A percentile compares a stretch with the other conserved stretches of the same genome.
Conservation (phyloP, 2,329 filamentous ascomycete genomes). For the Colletotrichum liaoningense region DNA sequence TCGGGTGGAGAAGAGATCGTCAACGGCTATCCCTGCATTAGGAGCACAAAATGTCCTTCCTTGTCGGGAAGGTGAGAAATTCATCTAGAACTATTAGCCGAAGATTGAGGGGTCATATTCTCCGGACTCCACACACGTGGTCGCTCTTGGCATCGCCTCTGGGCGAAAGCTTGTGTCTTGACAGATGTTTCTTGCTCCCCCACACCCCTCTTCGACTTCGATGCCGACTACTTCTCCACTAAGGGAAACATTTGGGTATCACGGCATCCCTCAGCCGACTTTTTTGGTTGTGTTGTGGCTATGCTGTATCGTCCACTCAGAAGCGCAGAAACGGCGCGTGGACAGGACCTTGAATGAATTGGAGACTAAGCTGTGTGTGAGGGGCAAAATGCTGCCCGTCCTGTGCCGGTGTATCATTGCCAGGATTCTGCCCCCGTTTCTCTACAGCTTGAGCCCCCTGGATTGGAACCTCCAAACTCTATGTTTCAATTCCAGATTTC, state of each 20-base stretch:
- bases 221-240: background rate
- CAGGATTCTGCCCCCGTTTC: background rate
- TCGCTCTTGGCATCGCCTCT: conserved; percentile 16
- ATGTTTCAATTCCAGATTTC: background rate
- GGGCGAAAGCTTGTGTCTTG: conserved; percentile 26
- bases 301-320: background rate
- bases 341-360: background rate
- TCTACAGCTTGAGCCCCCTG: background rate
- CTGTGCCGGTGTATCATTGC: background rate
- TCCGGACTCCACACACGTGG: conserved; percentile 21
- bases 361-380: too few species aligned
- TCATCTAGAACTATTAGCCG: background rate
- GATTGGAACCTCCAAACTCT: too few species aligned
- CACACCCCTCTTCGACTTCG: background rate
- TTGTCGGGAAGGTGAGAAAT: conserved; percentile 11
- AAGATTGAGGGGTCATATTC: background rate
- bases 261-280: background rate
- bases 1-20: background rate
- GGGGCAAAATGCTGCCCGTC: background rate
- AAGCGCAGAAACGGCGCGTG: background rate
- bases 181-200: background rate
- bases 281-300: background rate
- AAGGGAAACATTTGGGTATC: background rate
- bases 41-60: background rate
- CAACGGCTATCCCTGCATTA: background rate